phyloP scores from a whole-genome alignment of 2,329 filamentous ascomycete genomes.

The Neofusicoccum sp. region DNA sequence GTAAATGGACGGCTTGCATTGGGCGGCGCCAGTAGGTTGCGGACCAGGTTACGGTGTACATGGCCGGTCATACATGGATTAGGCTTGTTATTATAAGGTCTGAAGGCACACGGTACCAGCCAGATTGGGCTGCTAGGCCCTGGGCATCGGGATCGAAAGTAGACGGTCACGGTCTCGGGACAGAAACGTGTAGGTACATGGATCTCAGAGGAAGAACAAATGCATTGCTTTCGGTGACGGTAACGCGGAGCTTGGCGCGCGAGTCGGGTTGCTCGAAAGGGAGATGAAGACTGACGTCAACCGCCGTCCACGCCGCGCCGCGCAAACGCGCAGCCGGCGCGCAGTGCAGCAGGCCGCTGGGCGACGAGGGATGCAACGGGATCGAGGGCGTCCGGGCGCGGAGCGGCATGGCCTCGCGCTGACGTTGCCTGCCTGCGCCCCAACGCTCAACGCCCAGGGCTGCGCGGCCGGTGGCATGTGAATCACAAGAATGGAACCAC shows the following conservation, averaged over 20 bases:
- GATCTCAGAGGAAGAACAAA: neutral
- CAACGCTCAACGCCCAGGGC: slow-evolving; percentile 12
- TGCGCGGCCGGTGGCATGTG: slow-evolving; percentile 9
- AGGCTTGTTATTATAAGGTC: neutral
- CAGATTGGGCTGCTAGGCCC: neutral
- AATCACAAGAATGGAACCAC: slow-evolving; percentile 17
- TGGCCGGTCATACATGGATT: neutral
- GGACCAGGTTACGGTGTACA: neutral
- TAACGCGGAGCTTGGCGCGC: slow-evolving; percentile 7
- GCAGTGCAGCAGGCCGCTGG: neutral
- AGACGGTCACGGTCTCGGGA: neutral
- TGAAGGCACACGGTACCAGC: too few relatives aligned
- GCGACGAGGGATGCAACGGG: neutral
- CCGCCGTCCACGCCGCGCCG: neutral
- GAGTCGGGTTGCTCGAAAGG: neutral
- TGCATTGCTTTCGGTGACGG: neutral
- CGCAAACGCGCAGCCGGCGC: neutral
- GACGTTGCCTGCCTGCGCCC: slow-evolving; percentile 11
- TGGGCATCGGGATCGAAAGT: neutral
- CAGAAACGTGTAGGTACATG: neutral
- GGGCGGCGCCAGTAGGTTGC: slow-evolving; percentile 1
- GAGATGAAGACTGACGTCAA: slow-evolving; percentile 8
- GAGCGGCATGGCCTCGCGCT: slow-evolving; percentile 3
- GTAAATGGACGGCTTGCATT: slow-evolving; percentile 21
- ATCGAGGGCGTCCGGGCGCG: neutral